These are phyloP conservation scores for Cordia subcordata DNA, from an alignment of 257 asterid species.

Conservation along the genomic window DNA sequence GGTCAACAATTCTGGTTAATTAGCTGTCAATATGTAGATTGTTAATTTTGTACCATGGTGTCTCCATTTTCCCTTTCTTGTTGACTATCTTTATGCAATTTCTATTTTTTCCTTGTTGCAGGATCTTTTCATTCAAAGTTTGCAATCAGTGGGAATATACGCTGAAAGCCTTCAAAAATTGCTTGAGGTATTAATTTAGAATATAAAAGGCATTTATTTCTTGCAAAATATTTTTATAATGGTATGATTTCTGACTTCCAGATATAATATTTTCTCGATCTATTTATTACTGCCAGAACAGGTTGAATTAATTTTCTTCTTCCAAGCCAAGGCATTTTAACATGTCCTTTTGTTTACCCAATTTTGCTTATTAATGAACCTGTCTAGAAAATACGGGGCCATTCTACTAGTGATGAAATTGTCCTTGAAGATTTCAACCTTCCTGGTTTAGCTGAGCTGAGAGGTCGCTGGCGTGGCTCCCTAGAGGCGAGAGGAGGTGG, in stretches of 20 bases:
- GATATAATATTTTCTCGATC: background rate
- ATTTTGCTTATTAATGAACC: constrained; percentile 13
- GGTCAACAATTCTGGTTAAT: background rate
- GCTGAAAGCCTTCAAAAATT: constrained; percentile 88
- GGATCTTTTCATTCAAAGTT: constrained; percentile 90
- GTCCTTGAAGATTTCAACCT: constrained; percentile 78
- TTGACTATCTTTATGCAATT: background rate
- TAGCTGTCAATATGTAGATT: background rate
- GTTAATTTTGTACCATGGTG: background rate
- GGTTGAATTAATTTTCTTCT: background rate
- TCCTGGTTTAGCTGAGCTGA: constrained; percentile 98
- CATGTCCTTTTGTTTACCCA: background rate
- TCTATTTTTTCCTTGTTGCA: constrained; percentile 14
- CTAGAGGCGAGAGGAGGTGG: constrained; percentile 99
- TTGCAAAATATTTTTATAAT: background rate
- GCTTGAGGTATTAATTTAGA: constrained; percentile 63
- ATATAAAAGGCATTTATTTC: background rate
- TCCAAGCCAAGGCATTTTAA: background rate
- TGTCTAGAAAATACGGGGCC: constrained; percentile 80
- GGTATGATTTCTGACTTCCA: background rate
- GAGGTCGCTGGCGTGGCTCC: constrained; percentile 91
- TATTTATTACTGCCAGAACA: background rate
- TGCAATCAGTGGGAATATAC: constrained; percentile 80
- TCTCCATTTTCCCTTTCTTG: background rate
- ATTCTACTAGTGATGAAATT: constrained; percentile 73